Evolutionary conservation across 2,329 filamentous ascomycete genomes (phyloP).

Genomic region (Botrytis sinoallii): DNA sequence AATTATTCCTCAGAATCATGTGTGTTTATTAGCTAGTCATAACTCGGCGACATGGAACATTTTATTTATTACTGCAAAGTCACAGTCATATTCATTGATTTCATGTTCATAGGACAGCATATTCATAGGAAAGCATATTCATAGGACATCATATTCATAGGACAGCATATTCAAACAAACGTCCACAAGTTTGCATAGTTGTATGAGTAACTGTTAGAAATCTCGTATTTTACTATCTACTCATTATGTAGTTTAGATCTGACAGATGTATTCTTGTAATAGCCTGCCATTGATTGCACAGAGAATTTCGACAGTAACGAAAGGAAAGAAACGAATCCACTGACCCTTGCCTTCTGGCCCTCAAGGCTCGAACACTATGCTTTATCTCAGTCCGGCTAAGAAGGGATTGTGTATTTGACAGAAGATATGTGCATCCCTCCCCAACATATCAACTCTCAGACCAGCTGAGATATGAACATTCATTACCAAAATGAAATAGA

Average conservation of each 20-base stretch:
- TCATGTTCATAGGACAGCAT: too few species aligned
- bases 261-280: not conserved
- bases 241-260: not conserved
- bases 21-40: not conserved
- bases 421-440: not conserved
- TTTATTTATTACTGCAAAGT: not conserved
- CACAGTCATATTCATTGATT: not conserved
- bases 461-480: not conserved
- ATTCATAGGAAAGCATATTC: not conserved
- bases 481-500: not conserved
- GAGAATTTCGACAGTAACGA: not conserved
- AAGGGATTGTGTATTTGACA: not conserved
- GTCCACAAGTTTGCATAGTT: not conserved
- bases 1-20: not conserved
- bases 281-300: not conserved
- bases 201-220: not conserved
- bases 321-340: not conserved
- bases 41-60: not conserved
- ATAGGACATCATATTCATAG: too few species aligned
- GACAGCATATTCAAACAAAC: not conserved
- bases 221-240: not conserved
- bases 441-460: not conserved
- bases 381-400: not conserved
- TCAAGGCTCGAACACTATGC: not conserved
- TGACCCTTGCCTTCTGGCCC: not conserved